A percentile compares a stretch with the other conserved stretches of the same genome.
Evolutionary conservation across 1,284 basidiomycete genomes (phyloP).

Genomic region (Vanrija sp.): DNA sequence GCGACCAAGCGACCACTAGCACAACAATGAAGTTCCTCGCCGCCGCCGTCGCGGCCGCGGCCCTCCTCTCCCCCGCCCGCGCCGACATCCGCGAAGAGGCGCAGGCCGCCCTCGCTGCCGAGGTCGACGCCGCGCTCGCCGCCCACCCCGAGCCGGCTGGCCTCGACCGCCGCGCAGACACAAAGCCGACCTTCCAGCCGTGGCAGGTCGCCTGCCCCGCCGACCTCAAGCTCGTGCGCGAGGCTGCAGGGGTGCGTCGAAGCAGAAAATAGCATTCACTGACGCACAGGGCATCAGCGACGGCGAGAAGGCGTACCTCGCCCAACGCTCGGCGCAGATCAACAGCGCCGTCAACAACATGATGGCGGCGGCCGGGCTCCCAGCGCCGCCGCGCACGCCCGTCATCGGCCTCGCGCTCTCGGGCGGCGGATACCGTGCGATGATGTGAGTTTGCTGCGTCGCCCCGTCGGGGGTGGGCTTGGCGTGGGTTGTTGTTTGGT

Average conservation of each 20-base stretch:
- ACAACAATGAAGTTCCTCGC: neutral
- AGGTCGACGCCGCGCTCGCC: neutral
- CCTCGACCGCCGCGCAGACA: neutral
- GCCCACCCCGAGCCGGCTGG: neutral
- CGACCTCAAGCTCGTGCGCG: constrained; percentile 36
- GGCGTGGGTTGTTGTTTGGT: too few relatives aligned
- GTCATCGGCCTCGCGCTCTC: constrained; percentile 48
- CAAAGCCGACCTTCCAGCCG: constrained; percentile 32
- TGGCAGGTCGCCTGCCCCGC: constrained; percentile 40
- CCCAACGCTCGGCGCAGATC: constrained; percentile 21
- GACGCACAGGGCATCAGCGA: constrained; percentile 21
- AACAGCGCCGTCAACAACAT: constrained; percentile 28
- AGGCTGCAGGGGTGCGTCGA: constrained; percentile 25
- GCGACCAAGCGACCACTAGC: too few relatives aligned
- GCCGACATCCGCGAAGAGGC: neutral
- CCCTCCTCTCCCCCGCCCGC: neutral
- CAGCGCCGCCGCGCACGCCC: constrained; percentile 42
- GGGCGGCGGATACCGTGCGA: constrained; percentile 53
- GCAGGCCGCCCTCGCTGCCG: neutral
- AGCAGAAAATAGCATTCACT: neutral
- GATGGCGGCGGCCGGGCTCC: constrained; percentile 25
- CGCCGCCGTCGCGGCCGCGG: neutral
- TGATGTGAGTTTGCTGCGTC: constrained; percentile 37
- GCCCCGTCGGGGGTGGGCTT: too few relatives aligned
- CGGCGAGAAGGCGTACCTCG: constrained; percentile 34